phyloP scores from a whole-genome alignment of 768 basidiomycete genomes.

The Amanita phalloides region DNA sequence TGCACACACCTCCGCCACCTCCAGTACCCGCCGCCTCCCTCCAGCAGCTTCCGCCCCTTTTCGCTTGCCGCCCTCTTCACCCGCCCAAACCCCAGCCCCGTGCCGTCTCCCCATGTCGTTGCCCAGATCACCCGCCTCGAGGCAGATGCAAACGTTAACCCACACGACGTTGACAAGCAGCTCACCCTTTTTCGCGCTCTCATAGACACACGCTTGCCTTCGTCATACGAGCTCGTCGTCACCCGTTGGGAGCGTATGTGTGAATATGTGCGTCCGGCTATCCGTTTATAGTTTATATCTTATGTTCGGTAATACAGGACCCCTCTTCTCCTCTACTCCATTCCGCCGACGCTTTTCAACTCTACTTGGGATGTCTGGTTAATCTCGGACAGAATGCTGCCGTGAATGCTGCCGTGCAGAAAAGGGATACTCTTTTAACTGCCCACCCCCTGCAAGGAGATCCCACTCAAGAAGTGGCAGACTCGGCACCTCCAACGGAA shows the following conservation, averaged over 20 bases:
- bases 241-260: conserved; percentile 76
- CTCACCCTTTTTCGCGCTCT: conserved; percentile 61
- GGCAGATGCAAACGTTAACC: conserved; percentile 65
- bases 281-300: conserved; percentile 4
- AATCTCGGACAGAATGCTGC: conserved; percentile 45
- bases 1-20: conserved; percentile 1
- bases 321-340: conserved; percentile 56
- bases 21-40: too few relatives aligned
- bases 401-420: conserved; percentile 54
- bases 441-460: conserved; percentile 15
- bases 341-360: conserved; percentile 62
- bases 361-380: conserved; percentile 63
- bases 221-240: conserved; percentile 64
- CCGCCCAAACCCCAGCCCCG: conserved; percentile 30
- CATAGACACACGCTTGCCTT: conserved; percentile 48
- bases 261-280: conserved; percentile 53
- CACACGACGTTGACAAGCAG: conserved; percentile 60
- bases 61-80: conserved; percentile 36
- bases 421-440: conserved; percentile 54
- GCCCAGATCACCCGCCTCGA: conserved; percentile 67
- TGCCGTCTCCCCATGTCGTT: conserved; percentile 54
- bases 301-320: conserved; percentile 31
- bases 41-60: conserved; percentile 14
- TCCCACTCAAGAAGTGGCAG: conserved; percentile 7
- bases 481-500: conserved; percentile 7